phyloP scores from a whole-genome alignment of 148 eudicot genomes.

The Pharnaceum exiguum region DNA sequence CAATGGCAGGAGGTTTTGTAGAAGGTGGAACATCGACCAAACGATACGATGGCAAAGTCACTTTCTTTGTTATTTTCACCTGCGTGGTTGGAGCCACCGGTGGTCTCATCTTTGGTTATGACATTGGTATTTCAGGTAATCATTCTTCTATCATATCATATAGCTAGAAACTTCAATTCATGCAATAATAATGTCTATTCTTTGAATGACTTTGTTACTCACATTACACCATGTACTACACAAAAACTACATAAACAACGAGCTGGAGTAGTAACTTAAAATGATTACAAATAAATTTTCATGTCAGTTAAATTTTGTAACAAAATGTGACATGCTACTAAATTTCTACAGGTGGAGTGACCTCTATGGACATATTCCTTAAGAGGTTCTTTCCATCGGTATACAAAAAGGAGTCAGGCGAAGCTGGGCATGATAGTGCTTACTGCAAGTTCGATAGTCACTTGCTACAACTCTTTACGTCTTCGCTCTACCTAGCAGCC shows the following conservation, averaged over 20 bases:
- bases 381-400: slow-evolving; percentile 29
- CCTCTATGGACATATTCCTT: slow-evolving; percentile 31
- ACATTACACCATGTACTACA: too few relatives aligned
- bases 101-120: slow-evolving; percentile 15
- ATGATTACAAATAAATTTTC: too few relatives aligned
- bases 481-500: slow-evolving; percentile 32
- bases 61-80: slow-evolving; percentile 4
- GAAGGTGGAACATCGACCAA: neutral
- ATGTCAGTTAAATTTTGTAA: too few relatives aligned
- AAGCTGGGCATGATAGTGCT: slow-evolving; percentile 14
- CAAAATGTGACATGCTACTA: neutral
- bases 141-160: neutral
- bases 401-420: slow-evolving; percentile 2
- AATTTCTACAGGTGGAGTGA: slow-evolving; percentile 25
- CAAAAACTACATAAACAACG: too few relatives aligned
- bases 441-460: slow-evolving; percentile 35
- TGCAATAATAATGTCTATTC: neutral
- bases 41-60: slow-evolving; percentile 6
- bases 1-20: neutral
- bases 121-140: slow-evolving; percentile 20
- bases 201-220: neutral
- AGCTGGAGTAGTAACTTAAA: neutral
- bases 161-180: neutral
- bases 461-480: slow-evolving; percentile 29
- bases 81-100: slow-evolving; percentile 13